These are phyloP conservation scores for Clonostachys rosea DNA, from an alignment of 2,329 filamentous ascomycete species.

Conservation along the genomic window DNA sequence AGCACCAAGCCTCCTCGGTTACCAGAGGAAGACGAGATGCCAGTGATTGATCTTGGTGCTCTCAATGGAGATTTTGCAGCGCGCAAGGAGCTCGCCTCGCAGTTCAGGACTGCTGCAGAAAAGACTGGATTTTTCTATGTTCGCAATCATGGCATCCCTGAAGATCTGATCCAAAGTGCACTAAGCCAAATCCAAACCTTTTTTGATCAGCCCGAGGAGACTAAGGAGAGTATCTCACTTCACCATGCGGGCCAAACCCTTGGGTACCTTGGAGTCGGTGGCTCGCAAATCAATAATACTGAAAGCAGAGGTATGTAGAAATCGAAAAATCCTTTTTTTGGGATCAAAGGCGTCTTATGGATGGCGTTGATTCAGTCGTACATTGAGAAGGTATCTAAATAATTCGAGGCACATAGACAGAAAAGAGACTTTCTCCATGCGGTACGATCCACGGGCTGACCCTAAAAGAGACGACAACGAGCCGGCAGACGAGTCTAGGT, in stretches of 20 bases:
- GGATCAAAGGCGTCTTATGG: too few relatives aligned
- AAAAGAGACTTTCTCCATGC: conserved; percentile 42
- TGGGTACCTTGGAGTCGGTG: too few relatives aligned
- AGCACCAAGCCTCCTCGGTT: conserved; percentile 26
- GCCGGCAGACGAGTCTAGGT: conserved; percentile 4
- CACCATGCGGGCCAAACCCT: too few relatives aligned
- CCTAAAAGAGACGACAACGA: conserved; percentile 29
- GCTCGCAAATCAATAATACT: neutral
- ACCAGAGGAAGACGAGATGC: conserved; percentile 37
- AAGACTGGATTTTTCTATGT: conserved; percentile 52
- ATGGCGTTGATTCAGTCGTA: too few relatives aligned
- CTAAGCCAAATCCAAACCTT: conserved; percentile 10
- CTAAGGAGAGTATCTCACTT: conserved; percentile 10
- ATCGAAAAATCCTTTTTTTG: too few relatives aligned
- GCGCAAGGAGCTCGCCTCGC: conserved; percentile 27
- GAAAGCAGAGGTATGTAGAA: too few relatives aligned
- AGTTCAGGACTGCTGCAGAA: conserved; percentile 41
- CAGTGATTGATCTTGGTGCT: conserved; percentile 43
- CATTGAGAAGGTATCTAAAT: too few relatives aligned
- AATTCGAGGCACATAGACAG: conserved; percentile 10
- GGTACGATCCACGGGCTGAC: conserved; percentile 48
- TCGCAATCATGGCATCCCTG: conserved; percentile 40
- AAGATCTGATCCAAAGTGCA: conserved; percentile 16
- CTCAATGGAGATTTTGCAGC: conserved; percentile 25
- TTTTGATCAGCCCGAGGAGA: conserved; percentile 18